These are phyloP conservation scores for Ceratobasidium sp. DNA, from an alignment of 1,284 basidiomycete species.

Conservation along the genomic window DNA sequence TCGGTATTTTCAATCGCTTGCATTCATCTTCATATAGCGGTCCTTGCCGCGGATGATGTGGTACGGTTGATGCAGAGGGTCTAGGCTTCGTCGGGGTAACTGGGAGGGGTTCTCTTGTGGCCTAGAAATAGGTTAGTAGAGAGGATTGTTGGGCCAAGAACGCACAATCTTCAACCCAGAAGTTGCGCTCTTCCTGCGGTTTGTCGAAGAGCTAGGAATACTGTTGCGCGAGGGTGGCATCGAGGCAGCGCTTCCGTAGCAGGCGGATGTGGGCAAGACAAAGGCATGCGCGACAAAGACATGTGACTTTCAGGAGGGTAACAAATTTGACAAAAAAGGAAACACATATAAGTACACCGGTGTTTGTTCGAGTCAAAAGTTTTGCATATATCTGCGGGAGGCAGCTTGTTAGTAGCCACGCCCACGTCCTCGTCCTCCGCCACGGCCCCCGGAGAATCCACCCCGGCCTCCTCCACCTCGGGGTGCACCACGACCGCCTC, in stretches of 20 bases:
- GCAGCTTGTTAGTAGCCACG: not conserved
- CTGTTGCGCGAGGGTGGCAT: slow-evolving; percentile 1
- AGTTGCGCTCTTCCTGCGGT: not conserved
- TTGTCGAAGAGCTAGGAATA: not conserved
- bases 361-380: not conserved
- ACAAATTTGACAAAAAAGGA: slow-evolving; percentile 15
- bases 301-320: slow-evolving; percentile 9
- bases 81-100: not conserved
- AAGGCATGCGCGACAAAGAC: not conserved
- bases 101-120: not conserved
- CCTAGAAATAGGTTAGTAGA: not conserved
- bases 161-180: not conserved
- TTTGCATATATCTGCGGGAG: not conserved
- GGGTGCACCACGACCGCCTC: slow-evolving; percentile 57
- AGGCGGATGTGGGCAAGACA: not conserved
- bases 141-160: not conserved
- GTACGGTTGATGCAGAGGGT: not conserved
- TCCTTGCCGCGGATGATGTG: not conserved
- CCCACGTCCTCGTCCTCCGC: slow-evolving; percentile 53
- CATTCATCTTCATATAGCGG: slow-evolving; percentile 10
- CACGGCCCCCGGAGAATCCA: slow-evolving; percentile 55
- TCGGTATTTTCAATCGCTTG: not conserved
- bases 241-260: not conserved
- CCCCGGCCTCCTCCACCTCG: slow-evolving; percentile 53
- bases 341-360: slow-evolving; percentile 1